These are phyloP conservation scores for Millerozyma acaciae DNA, from an alignment of 805 yeast genomes.

Conservation along the genomic window DNA sequence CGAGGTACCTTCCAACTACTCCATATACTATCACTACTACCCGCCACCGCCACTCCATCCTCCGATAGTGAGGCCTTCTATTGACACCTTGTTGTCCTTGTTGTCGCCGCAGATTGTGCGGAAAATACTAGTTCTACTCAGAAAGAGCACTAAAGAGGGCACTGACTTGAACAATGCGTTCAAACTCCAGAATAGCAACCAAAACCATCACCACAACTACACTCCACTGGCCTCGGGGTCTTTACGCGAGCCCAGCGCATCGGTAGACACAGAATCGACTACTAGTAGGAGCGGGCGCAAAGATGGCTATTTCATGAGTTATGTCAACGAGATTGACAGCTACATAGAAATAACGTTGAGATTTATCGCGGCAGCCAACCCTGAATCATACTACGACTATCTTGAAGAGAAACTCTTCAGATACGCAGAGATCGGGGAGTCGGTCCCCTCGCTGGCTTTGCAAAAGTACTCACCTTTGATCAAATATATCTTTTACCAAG, in stretches of 20 bases:
- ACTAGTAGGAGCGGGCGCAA: too few relatives aligned
- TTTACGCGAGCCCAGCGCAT: too few relatives aligned
- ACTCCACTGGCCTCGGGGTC: too few relatives aligned
- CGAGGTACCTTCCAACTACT: conserved; percentile 15
- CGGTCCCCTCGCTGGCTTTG: conserved; percentile 23
- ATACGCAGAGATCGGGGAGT: conserved; percentile 20
- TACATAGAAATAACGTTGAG: conserved; percentile 27
- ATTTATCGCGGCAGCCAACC: conserved; percentile 35
- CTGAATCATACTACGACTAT: conserved; percentile 27
- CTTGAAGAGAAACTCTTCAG: conserved; percentile 21
- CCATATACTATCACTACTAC: conserved; percentile 26
- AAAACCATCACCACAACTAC: conserved; percentile 2
- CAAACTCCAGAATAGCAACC: background rate
- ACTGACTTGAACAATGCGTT: conserved; percentile 1
- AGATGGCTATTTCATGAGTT: conserved; percentile 1
- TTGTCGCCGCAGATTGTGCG: conserved; percentile 27
- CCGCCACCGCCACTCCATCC: conserved; percentile 25
- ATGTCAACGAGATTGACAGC: conserved; percentile 29
- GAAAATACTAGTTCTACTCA: conserved; percentile 25
- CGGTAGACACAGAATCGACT: too few relatives aligned
- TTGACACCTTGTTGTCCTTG: conserved; percentile 28
- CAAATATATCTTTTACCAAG: conserved; percentile 27
- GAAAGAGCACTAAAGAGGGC: conserved; percentile 3
- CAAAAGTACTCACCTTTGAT: conserved; percentile 33
- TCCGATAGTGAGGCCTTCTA: conserved; percentile 14